Conservation (phyloP, 768 basidiomycete species). For the Hemileccinum rubropunctum region DNA sequence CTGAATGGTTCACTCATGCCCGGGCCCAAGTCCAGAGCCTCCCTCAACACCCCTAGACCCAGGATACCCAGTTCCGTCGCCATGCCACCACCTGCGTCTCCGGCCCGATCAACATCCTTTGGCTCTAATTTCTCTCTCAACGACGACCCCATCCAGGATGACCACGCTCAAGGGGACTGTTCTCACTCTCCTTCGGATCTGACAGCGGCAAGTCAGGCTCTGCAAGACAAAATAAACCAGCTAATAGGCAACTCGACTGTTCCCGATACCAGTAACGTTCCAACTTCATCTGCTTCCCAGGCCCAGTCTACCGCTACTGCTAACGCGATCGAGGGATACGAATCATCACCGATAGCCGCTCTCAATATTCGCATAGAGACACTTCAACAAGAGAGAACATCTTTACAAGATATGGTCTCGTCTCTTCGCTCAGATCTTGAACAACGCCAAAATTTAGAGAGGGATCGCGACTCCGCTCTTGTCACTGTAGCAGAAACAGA, state of each 20-base stretch:
- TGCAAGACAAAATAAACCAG: conserved; percentile 50
- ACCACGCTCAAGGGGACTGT: conserved; percentile 8
- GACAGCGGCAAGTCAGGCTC: conserved; percentile 36
- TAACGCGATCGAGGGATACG: conserved; percentile 7
- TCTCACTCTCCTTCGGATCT: conserved; percentile 33
- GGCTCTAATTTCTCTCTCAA: conserved; percentile 39
- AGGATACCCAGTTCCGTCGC: conserved; percentile 70
- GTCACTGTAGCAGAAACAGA: conserved; percentile 43
- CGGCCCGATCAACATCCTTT: conserved; percentile 36
- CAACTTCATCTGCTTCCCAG: conserved; percentile 28
- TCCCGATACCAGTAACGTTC: conserved; percentile 11
- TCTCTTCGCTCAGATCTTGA: conserved; percentile 22
- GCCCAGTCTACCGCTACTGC: conserved; percentile 39
- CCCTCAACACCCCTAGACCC: conserved; percentile 53
- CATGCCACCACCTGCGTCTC: conserved; percentile 81
- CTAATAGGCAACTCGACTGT: conserved; percentile 35
- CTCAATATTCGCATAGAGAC: conserved; percentile 46
- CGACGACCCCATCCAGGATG: conserved; percentile 25
- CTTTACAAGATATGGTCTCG: conserved; percentile 42
- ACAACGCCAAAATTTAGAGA: conserved; percentile 32
- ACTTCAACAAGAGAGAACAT: conserved; percentile 68
- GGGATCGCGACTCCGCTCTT: conserved; percentile 45
- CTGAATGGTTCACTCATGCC: conserved; percentile 15
- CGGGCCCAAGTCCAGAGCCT: conserved; percentile 31
- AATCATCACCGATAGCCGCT: conserved; percentile 17